Percentiles rank a stretch among this genome's conserved stretches.
phyloP scores from a whole-genome alignment of 1,284 basidiomycete genomes.

The Thelephora terrestris region DNA sequence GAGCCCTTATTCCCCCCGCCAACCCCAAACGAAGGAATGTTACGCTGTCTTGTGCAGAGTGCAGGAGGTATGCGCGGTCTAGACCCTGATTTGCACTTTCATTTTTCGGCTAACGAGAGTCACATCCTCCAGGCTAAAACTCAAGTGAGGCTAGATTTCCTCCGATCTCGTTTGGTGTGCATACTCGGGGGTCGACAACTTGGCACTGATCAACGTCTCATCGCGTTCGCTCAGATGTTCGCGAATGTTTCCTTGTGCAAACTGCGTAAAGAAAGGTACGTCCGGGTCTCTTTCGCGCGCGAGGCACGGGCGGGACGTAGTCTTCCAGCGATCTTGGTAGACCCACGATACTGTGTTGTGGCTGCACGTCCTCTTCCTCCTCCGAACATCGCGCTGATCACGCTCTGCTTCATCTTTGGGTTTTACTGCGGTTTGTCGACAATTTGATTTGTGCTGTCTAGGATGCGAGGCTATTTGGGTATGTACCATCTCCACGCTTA shows the following conservation, averaged over 20 bases:
- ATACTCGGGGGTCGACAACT: no score
- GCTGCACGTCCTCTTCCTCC: slow-evolving; percentile 9
- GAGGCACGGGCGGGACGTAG: no score
- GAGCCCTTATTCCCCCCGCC: neutral
- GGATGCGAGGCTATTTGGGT: neutral
- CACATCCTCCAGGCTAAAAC: slow-evolving; percentile 37
- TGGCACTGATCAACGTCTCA: no score
- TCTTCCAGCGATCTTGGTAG: no score
- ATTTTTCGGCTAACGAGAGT: slow-evolving; percentile 6
- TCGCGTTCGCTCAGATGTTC: slow-evolving; percentile 33
- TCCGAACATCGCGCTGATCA: neutral
- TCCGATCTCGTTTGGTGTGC: no score
- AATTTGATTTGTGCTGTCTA: neutral
- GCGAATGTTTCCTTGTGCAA: slow-evolving; percentile 54
- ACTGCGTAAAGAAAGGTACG: slow-evolving; percentile 60
- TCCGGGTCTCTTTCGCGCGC: slow-evolving; percentile 20
- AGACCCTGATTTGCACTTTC: slow-evolving; percentile 3
- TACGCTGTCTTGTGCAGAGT: slow-evolving; percentile 17
- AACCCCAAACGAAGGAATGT: slow-evolving; percentile 10
- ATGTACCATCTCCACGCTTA: neutral
- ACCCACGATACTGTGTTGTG: slow-evolving; percentile 39
- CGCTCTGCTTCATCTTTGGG: neutral
- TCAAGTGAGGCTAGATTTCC: slow-evolving; percentile 35
- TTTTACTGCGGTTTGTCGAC: no score
- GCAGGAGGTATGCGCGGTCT: slow-evolving; percentile 11